Evolutionary conservation across 441 rosid genomes (phyloP).

Genomic region (Erodium chrysanthum): DNA sequence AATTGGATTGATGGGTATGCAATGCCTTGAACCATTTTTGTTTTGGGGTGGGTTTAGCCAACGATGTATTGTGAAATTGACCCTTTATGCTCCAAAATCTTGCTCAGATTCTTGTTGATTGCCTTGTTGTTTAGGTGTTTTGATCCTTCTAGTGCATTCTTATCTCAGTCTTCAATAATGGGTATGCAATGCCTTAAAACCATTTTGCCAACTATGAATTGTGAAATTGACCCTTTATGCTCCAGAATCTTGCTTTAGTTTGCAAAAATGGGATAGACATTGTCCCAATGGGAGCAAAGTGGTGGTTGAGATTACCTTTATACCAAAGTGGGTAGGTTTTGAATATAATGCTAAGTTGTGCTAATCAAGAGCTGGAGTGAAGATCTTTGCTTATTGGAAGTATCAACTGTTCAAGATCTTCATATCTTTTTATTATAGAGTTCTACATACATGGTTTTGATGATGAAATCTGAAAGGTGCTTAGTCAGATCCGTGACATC

Average conservation of each 20-base stretch:
- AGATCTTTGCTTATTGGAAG: neutral
- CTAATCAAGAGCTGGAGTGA: neutral
- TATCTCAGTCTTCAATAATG: neutral
- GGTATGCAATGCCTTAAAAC: neutral
- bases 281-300: neutral
- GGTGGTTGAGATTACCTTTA: neutral
- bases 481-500: neutral
- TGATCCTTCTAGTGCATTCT: neutral
- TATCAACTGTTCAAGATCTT: neutral
- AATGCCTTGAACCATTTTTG: neutral
- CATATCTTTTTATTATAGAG: neutral
- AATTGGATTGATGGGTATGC: neutral
- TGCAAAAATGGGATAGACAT: neutral
- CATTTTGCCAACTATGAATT: neutral
- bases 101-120: no score
- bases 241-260: neutral
- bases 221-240: neutral
- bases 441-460: neutral
- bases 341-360: neutral
- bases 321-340: no score
- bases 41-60: neutral
- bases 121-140: no score
- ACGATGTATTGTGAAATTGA: neutral
- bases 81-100: neutral
- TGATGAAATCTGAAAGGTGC: neutral